Base-by-base conservation (phyloP, 495 filamentous ascomycete genomes). In the Cetradonia linearis region DNA sequence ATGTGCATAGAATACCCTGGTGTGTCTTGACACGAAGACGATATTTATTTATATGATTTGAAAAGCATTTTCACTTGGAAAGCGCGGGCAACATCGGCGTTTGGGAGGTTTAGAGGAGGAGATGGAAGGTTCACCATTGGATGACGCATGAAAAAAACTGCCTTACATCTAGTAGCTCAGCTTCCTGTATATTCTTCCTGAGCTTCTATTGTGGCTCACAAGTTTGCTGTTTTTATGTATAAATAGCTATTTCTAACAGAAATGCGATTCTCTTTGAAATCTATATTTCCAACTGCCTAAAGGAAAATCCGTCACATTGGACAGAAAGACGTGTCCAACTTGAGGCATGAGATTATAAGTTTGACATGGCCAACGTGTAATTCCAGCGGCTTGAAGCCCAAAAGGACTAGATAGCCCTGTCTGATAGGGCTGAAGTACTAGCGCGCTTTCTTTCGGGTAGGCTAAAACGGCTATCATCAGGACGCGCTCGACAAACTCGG, bases 1-100 rank as follows among this genome's bases (percentile, higher is more conserved):
- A 44, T 48, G 44, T 55, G 62, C 61, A 62, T 67, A 64, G 64
- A 67, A 62, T 64, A 62, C 62, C 65, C 58, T 33, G 34, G 62
- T 52, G 58, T 55, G 65, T 50, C 34, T 55, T 50, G 52, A 56
- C 50, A 55, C n/a, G 25, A 55, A 36, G 38, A 61, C 30, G 53
- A 42, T 37, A 61, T 56, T 48, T 60, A 42, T 36, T 31, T 10
- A 44, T 33, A 46, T 27, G 58, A 55, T 56, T 59, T 62, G 49
- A 60, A 61, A 63, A 61, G 61, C 56, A 54, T 53, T 55, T 48
- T 31, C 59, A 38, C 34, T 53, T 36, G 56, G 50, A 60, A 54
- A 49, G 58, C 20, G 36, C 42, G 25, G 34, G 30, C 25, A 20
- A 46, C 36, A 54, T 37, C 5, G 58, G 53, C 53, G 58, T 58